Conservation (phyloP, 345 rosid genomes). For the Arabidopsis thaliana region DNA sequence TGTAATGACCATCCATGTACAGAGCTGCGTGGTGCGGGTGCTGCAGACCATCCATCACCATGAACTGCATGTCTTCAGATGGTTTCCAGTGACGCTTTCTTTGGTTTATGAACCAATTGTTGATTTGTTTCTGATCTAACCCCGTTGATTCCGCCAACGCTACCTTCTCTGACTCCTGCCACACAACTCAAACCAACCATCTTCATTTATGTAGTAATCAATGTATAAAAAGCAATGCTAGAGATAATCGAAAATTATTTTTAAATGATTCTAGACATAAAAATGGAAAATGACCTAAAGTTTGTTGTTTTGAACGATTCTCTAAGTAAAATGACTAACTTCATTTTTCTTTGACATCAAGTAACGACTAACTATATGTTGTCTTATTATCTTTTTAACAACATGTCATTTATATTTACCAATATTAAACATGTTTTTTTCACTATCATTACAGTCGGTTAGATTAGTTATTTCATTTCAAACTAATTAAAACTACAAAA, state of each 20-base stretch:
- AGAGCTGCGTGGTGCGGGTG: conserved; percentile 85
- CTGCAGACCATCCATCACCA: conserved; percentile 97
- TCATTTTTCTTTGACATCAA: background rate
- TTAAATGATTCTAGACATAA: background rate
- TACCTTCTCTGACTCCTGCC: conserved; percentile 93
- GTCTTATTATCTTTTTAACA: background rate
- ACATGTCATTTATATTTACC: conserved; percentile 3
- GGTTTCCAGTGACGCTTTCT: conserved; percentile 99
- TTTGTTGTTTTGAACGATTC: background rate
- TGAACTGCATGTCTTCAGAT: conserved; percentile 99
- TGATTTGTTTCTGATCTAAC: conserved; percentile 96
- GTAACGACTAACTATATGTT: background rate
- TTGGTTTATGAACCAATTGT: conserved; percentile 99
- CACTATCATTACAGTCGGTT: background rate
- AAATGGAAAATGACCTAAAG: background rate
- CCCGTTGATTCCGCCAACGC: conserved; percentile 97
- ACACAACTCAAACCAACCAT: conserved; percentile 1
- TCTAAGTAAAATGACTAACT: background rate
- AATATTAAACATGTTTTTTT: background rate
- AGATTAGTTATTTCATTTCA: background rate
- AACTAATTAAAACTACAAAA: background rate
- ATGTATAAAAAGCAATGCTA: background rate
- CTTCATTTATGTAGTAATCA: conserved; percentile 9
- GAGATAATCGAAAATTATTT: background rate
- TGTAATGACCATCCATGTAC: conserved; percentile 88